Conservation (phyloP, 345 rosid species). For the Ceriops zippeliana region DNA sequence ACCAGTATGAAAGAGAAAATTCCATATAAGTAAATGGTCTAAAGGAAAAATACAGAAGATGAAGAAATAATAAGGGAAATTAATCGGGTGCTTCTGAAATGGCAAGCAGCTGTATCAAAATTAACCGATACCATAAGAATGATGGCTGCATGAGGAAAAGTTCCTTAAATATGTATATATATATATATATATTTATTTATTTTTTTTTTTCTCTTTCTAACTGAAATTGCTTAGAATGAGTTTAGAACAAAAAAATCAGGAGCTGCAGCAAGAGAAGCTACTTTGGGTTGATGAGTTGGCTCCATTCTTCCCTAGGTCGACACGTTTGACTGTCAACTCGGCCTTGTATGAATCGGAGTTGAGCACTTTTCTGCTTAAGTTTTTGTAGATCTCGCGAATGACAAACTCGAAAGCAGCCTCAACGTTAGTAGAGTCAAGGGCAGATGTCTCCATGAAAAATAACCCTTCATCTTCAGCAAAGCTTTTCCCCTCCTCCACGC, state of each 20-base stretch:
- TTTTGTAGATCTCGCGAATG: conserved; percentile 72
- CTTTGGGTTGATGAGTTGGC: conserved; percentile 30
- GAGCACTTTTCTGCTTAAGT: conserved; percentile 57
- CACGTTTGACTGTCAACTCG: conserved; percentile 64
- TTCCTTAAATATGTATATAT: too few relatives aligned
- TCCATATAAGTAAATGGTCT: too few relatives aligned
- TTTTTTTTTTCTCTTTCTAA: too few relatives aligned
- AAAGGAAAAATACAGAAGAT: too few relatives aligned
- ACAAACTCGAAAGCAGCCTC: conserved; percentile 85
- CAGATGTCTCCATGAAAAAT: conserved; percentile 96
- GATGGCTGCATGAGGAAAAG: too few relatives aligned
- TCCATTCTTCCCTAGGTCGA: conserved; percentile 48
- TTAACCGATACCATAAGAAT: too few relatives aligned
- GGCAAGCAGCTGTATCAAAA: too few relatives aligned
- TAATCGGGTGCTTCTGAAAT: too few relatives aligned
- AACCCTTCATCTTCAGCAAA: conserved; percentile 77
- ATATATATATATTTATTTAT: too few relatives aligned
- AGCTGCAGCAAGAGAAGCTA: conserved; percentile 17
- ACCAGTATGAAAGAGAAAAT: too few relatives aligned
- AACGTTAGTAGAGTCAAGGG: conserved; percentile 79
- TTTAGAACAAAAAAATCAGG: conserved; percentile 11
- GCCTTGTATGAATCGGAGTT: conserved; percentile 75
- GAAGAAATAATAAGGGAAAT: too few relatives aligned
- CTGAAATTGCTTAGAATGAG: background rate
- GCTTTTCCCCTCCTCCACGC: conserved; percentile 64